Base-by-base conservation (phyloP, 1,284 basidiomycete species). In the Heterobasidion parviporum region DNA sequence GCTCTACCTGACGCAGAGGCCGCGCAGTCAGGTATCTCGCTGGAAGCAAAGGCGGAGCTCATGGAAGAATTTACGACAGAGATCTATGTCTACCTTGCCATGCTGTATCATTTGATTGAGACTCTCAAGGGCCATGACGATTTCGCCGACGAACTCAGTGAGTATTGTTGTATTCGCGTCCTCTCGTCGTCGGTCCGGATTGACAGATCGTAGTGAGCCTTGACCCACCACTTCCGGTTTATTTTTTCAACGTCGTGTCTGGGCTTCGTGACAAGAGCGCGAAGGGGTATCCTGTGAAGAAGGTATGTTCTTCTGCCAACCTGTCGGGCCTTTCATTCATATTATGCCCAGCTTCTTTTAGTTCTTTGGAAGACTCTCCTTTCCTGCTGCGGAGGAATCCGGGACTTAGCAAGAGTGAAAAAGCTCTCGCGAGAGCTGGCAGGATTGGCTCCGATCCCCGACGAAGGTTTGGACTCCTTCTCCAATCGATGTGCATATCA, bases 281-380 rank as follows among this genome's bases (percentile, higher is more conserved):
- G 5, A 95, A 92, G 67, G 94, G 94, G 1, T 98, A 97, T 69
- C 94, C 95, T 0, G 90, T 96, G 61, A 98, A 97, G 74, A 97
- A 97, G 81, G 92, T 91, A 59, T 41, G 67, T 54, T 49, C 54
- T 41, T 52, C 56, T 47, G 38, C 41, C 26, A 38, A 12, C 35
- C 45, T 16, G 38, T 52, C 6, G 15, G 47, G 47, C 34, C 41
- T 54, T 44, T 55, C 58, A 20, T 45, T 57, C 55, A 57, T 51
- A 44, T 57, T 38, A 33, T 32, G 10, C 51, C 45, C 67, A 94
- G 92, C 80, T 99, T 3, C 80, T 99, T 15, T 81, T 99, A n/a
- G 82, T 99, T 1, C 75, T 98, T 1, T 99, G 97, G 97, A 99
- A 99, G 72, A 87, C 92, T 0, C 73, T 99, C 34, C 76, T 99